These are phyloP conservation scores for Melaleuca quinquenervia DNA, from an alignment of 345 rosid species.

Conservation along the genomic window DNA sequence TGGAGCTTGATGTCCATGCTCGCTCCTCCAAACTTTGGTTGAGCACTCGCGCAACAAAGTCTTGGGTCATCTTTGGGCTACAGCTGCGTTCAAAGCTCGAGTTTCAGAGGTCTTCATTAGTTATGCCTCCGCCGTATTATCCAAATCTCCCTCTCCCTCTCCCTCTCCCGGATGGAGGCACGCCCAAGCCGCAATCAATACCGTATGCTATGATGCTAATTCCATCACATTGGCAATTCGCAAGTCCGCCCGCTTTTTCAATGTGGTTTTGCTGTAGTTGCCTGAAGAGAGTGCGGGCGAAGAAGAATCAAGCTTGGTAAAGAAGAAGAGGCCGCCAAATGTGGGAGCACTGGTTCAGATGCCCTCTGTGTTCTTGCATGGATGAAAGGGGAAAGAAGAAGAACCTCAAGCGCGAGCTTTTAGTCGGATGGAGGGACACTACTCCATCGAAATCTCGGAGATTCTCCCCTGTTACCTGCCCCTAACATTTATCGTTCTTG, in stretches of 20 bases:
- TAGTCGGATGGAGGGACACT: background rate
- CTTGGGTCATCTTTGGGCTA: background rate
- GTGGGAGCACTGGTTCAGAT: background rate
- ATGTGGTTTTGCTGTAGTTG: background rate
- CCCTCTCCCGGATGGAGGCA: background rate
- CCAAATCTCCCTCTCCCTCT: background rate
- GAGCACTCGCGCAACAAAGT: background rate
- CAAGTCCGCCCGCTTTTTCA: background rate
- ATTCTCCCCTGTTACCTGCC: background rate
- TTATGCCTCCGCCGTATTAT: background rate
- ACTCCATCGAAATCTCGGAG: background rate
- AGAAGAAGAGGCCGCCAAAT: background rate
- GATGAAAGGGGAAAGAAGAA: background rate
- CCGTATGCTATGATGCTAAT: background rate
- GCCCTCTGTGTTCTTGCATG: background rate
- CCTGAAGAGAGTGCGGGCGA: background rate
- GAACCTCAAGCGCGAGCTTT: background rate
- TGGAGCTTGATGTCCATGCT: background rate
- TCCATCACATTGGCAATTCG: background rate
- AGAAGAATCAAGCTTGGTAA: background rate
- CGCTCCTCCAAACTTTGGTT: background rate
- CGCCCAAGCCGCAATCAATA: background rate
- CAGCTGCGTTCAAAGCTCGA: background rate
- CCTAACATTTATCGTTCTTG: background rate
- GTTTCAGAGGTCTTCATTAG: background rate